Base-by-base conservation (phyloP, 1,284 basidiomycete species). In the Hymenochaete sp. region DNA sequence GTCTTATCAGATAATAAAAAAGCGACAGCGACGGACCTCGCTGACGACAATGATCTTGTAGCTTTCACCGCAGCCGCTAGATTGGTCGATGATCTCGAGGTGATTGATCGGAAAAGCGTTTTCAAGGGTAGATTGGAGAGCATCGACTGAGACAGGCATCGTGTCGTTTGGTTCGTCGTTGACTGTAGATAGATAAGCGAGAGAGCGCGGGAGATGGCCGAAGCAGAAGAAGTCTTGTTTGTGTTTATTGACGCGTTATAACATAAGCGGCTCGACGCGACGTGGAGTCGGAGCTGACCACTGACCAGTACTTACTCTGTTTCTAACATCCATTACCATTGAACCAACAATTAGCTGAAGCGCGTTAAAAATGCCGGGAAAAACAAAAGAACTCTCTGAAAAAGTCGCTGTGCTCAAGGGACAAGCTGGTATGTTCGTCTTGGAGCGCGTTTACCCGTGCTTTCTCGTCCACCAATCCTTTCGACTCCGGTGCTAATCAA, bases 41-140 rank as follows among this genome's bases (percentile, higher is more conserved):
- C 82, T 86, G 52, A 89, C 85, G 27, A 89, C 70, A 21, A 84
- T 57, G 28, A 89, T 72, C 0, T 73, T 64, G 55, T 86, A 89
- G 57, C 70, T 87, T 54, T 84, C 77, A 2, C 85, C 85, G 53
- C 85, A 89, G 4, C 85, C 85, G 53, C 68, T 82, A 1, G 84
- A 87, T 53, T 75, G 71, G 58, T 88, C 85, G 51, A 77, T 67
- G 39, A 88, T 79, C 56, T 85, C 72, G 14, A 87, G 69, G 55
- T 83, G 77, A 2, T 66, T 59, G 32, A 85, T 72, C 2, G 74
- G 70, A 48, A 86, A 70, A 0, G 72, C 71, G 26, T 65, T 62
- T 45, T 75, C 72, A 47, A 87, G 77, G 10, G 74, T 72, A 35
- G 64, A 58, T 58, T 85, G 80, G 43, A 87, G 66, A 42, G 72